Evolutionary conservation across 257 asterid genomes (phyloP), one percentile per base, ranked within the genome.

Genomic region (Striga asiatica): DNA sequence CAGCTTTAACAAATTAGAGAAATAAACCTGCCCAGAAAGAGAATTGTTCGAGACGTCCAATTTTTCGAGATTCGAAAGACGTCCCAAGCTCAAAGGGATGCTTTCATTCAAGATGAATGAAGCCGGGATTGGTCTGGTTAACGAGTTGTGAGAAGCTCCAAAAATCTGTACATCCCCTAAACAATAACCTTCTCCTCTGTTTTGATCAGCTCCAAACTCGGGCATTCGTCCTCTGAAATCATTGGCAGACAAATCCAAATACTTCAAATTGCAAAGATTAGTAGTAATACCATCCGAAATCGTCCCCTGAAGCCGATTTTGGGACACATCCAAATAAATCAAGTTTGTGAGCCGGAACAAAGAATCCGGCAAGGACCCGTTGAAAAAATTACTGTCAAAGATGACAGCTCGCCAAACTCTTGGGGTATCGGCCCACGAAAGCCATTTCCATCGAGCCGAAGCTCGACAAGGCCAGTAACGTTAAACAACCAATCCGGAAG

Each of bases 391-490:
- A 18, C 58, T 12, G 14, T 50, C 35, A 4, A 65, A 14, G 34
- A 57, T 13, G 64, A 11, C 28, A 65, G 6, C 12, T 47, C 47
- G 16, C 2, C 45, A 0, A 65, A 23, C 18, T 32, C 39, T 3
- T 56, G 45, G 48, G 64, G 52, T 8, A 65, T 56, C 4, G 64
- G 28, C 6, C 70, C 63, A 18, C 31, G 23, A 12, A 65, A 39
- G 8, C 70, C 64, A 19, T 65, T 65, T 0, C 64, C 58, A 48
- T 65, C 70, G n/a, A 65, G 70, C 35, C 58, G 70, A 9, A 65
- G 64, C 34, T 65, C 70, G 12, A 47, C 46, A 55, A 65, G 70
- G 53, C 12, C 2, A 0, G 38, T 17, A 7, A 65, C 19, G 37
- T 47, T 27, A 20, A 56, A 65, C 35, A 65, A n/a, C 70, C 58